These are phyloP conservation scores for Boletus edulis DNA, from an alignment of 768 basidiomycete genomes.

Conservation along the genomic window DNA sequence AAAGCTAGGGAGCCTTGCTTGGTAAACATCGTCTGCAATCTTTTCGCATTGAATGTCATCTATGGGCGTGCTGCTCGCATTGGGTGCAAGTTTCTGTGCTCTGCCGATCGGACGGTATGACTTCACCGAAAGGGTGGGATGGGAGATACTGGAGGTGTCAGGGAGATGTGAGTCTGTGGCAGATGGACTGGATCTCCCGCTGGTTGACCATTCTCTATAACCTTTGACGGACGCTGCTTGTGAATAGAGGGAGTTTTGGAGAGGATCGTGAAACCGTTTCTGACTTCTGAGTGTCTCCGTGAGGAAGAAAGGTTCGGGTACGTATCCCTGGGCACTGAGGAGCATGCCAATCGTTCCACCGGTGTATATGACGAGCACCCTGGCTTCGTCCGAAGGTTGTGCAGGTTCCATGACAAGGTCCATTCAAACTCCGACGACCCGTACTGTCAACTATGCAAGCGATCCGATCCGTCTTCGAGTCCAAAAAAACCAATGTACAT, in stretches of 20 bases:
- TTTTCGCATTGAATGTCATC: conserved; percentile 40
- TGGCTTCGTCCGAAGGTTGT: conserved; percentile 61
- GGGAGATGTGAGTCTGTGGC: conserved; percentile 7
- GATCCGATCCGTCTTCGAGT: conserved; percentile 27
- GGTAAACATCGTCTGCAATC: conserved; percentile 63
- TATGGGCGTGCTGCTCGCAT: conserved; percentile 21
- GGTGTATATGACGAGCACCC: conserved; percentile 87
- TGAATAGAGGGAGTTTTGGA: conserved; percentile 83
- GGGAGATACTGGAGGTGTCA: conserved; percentile 14
- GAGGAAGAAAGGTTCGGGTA: conserved; percentile 84
- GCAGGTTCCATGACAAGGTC: conserved; percentile 44
- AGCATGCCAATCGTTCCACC: conserved; percentile 92
- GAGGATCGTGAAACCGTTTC: conserved; percentile 88
- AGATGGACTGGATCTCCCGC: conserved; percentile 54
- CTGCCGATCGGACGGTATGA: conserved; percentile 68
- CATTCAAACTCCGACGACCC: conserved; percentile 4
- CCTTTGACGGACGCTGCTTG: conserved; percentile 76
- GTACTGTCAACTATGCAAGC: conserved; percentile 22
- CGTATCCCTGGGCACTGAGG: conserved; percentile 70
- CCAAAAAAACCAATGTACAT: conserved; percentile 21
- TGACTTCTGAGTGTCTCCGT: conserved; percentile 82
- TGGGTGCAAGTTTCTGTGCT: conserved; percentile 35
- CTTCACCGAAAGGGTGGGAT: conserved; percentile 54
- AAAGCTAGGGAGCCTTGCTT: conserved; percentile 69
- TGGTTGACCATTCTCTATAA: conserved; percentile 73